Evolutionary conservation across 2,329 filamentous ascomycete genomes (phyloP).

Genomic region (Chalara sp.): DNA sequence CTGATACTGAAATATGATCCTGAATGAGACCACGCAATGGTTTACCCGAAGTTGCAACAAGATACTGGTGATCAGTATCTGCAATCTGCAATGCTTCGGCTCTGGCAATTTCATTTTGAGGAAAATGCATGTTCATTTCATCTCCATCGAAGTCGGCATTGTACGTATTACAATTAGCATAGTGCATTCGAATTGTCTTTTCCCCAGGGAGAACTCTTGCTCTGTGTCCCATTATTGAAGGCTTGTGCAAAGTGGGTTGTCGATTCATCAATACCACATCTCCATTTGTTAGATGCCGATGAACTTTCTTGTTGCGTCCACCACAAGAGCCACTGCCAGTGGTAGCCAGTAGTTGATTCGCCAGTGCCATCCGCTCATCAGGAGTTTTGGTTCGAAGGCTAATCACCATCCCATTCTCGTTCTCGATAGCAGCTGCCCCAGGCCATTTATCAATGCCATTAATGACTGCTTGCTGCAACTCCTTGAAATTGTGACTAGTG

Average conservation of each 20-base stretch:
- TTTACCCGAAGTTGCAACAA: slow-evolving; percentile 89
- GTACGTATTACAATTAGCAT: slow-evolving; percentile 98
- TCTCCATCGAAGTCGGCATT: slow-evolving; percentile 99
- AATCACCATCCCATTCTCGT: slow-evolving; percentile 87
- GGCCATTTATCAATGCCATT: slow-evolving; percentile 94
- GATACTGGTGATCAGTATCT: slow-evolving; percentile 94
- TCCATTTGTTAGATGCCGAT: slow-evolving; percentile 90
- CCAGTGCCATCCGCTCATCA: slow-evolving; percentile 82
- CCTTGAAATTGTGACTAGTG: slow-evolving; percentile 93
- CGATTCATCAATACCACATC: slow-evolving; percentile 99
- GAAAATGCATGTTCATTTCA: slow-evolving; percentile 99
- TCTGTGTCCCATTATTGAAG: slow-evolving; percentile 97
- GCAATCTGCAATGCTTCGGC: slow-evolving; percentile 90
- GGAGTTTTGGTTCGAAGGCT: slow-evolving; percentile 80
- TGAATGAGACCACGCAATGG: slow-evolving; percentile 94
- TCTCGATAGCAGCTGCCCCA: slow-evolving; percentile 89
- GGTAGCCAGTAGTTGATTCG: slow-evolving; percentile 87
- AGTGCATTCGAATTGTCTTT: slow-evolving; percentile 98
- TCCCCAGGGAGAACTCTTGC: slow-evolving; percentile 88
- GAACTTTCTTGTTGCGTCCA: slow-evolving; percentile 88
- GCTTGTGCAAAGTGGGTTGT: slow-evolving; percentile 95
- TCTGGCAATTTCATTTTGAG: slow-evolving; percentile 90
- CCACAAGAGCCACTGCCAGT: slow-evolving; percentile 68
- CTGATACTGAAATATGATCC: slow-evolving; percentile 93
- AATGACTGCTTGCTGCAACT: slow-evolving; percentile 91